Evolutionary conservation across 495 filamentous ascomycete species (phyloP).

Genomic region (Cercophora samala): DNA sequence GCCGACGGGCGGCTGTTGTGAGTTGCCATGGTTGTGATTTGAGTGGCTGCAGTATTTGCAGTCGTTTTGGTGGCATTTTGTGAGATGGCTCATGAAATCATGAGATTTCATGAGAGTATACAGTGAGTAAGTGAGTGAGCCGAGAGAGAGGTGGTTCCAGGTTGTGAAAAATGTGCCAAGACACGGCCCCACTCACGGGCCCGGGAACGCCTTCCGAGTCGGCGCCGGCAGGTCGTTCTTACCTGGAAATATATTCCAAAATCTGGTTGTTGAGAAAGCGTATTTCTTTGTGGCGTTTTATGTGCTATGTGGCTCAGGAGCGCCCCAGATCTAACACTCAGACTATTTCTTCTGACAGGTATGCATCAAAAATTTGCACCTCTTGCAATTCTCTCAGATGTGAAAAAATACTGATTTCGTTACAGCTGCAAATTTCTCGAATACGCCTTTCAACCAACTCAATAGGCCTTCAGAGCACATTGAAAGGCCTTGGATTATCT

Average conservation of each 20-base stretch:
- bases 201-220: neutral
- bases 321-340: neutral
- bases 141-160: neutral
- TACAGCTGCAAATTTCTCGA: neutral
- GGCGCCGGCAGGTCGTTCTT: neutral
- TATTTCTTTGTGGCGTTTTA: neutral
- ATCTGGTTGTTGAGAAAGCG: neutral
- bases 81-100: neutral
- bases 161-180: neutral
- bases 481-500: no score
- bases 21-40: neutral
- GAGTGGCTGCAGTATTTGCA: neutral
- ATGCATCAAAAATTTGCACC: neutral
- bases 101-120: neutral
- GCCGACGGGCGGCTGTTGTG: neutral
- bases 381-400: neutral
- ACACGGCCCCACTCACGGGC: neutral
- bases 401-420: neutral
- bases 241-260: neutral
- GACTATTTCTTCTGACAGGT: neutral
- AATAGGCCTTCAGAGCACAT: no score
- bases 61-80: neutral
- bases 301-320: neutral
- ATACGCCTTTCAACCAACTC: neutral
- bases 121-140: neutral